A percentile compares a stretch with the other conserved stretches of the same genome.
Evolutionary conservation across 805 yeast species (phyloP).

Genomic region (Metschnikowia baotianmanensis): DNA sequence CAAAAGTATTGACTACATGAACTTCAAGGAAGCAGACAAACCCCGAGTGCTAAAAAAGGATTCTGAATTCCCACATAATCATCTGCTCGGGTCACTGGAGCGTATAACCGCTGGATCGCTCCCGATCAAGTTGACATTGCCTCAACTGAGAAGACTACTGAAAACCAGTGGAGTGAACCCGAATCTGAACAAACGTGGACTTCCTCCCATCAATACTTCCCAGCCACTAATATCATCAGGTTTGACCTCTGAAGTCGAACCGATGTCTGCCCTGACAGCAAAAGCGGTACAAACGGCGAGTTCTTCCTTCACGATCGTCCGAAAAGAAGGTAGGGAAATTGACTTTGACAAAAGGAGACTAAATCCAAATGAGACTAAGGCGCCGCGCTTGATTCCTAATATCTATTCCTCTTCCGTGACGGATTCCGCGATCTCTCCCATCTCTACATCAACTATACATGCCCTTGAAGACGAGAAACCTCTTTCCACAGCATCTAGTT

Average conservation of each 20-base stretch:
- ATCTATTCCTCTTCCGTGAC: slow-evolving; percentile 20
- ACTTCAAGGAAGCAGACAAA: slow-evolving; percentile 44
- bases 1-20: slow-evolving; percentile 50
- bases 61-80: neutral
- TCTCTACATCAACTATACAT: slow-evolving; percentile 34
- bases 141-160: slow-evolving; percentile 16
- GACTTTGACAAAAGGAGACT: slow-evolving; percentile 78
- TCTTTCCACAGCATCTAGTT: neutral
- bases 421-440: slow-evolving; percentile 28
- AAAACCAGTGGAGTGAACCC: neutral
- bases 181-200: slow-evolving; percentile 7
- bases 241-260: neutral
- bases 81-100: slow-evolving; percentile 3
- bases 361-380: slow-evolving; percentile 60
- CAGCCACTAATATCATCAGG: slow-evolving; percentile 1
- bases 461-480: slow-evolving; percentile 24
- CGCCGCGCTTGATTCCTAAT: slow-evolving; percentile 34
- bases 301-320: slow-evolving; percentile 59
- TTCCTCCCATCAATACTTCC: slow-evolving; percentile 22
- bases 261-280: neutral
- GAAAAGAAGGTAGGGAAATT: slow-evolving; percentile 67
- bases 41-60: neutral
- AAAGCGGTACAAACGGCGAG: neutral
- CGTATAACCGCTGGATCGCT: slow-evolving; percentile 1
- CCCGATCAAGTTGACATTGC: slow-evolving; percentile 17